Percentiles rank a stretch among this genome's conserved stretches.
These are phyloP conservation scores for Boletus sensibilis DNA, from an alignment of 768 basidiomycete genomes.

Conservation along the genomic window DNA sequence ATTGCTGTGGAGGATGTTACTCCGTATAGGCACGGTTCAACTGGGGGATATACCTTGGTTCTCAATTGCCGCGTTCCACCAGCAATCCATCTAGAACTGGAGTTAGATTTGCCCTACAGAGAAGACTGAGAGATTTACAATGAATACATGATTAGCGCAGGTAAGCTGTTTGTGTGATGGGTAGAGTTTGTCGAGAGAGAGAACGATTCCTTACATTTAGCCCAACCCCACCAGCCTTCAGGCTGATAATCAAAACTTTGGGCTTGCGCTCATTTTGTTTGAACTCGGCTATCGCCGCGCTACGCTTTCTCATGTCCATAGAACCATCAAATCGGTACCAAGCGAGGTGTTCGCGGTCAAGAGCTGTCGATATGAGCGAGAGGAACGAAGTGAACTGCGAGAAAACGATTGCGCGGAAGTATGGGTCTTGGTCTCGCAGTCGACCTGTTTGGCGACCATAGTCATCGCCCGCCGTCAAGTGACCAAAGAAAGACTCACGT, in stretches of 20 bases:
- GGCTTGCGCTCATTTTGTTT: constrained; percentile 65
- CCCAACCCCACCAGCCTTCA: constrained; percentile 93
- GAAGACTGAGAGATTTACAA: constrained; percentile 48
- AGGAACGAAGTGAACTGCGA: constrained; percentile 89
- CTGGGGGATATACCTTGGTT: constrained; percentile 57
- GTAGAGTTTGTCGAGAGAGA: not conserved
- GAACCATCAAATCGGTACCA: constrained; percentile 89
- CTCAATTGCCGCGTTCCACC: constrained; percentile 88
- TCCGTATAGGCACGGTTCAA: not conserved
- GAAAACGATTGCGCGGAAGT: constrained; percentile 83
- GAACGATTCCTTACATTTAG: constrained; percentile 57
- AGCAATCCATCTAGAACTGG: constrained; percentile 75
- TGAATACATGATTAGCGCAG: constrained; percentile 80
- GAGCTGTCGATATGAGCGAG: constrained; percentile 70
- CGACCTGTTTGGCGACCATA: constrained; percentile 41
- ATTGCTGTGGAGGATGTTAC: constrained; percentile 53
- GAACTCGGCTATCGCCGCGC: constrained; percentile 75
- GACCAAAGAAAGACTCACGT: constrained; percentile 40
- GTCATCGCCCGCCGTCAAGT: not conserved
- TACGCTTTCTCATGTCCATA: constrained; percentile 83
- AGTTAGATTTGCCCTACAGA: not conserved
- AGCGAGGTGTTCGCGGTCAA: constrained; percentile 66
- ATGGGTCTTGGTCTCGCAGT: constrained; percentile 67
- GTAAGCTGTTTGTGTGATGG: constrained; percentile 50
- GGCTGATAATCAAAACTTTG: constrained; percentile 72